Evolutionary conservation across 164 flowering plant species (phyloP).

Genomic region (Umbilicus rupestris): DNA sequence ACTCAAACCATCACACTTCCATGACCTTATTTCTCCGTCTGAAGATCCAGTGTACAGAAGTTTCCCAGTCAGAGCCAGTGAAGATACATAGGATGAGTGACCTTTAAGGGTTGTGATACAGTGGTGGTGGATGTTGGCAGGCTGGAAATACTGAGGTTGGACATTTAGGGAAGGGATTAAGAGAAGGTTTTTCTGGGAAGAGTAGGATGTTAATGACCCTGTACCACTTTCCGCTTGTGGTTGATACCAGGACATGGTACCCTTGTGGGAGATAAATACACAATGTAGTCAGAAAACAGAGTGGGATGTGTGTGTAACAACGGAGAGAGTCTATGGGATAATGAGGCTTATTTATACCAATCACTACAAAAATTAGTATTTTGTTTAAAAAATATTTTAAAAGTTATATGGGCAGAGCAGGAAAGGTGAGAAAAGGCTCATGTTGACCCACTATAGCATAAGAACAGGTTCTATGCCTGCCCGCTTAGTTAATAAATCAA

Average conservation of each 20-base stretch:
- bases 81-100: slow-evolving; percentile 39
- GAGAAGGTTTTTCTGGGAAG: slow-evolving; percentile 16
- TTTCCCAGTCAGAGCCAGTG: slow-evolving; percentile 29
- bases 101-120: slow-evolving; percentile 38
- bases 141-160: slow-evolving; percentile 5
- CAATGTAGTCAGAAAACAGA: neutral
- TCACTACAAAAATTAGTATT: neutral
- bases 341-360: slow-evolving; percentile 1
- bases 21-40: slow-evolving; percentile 30
- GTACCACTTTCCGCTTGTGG: slow-evolving; percentile 7
- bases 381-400: neutral
- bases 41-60: slow-evolving; percentile 40
- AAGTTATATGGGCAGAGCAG: neutral
- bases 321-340: neutral
- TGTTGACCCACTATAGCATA: neutral
- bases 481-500: neutral
- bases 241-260: slow-evolving; percentile 13
- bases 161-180: slow-evolving; percentile 19
- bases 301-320: neutral
- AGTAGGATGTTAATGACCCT: slow-evolving; percentile 3
- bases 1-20: slow-evolving; percentile 18
- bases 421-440: neutral
- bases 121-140: slow-evolving; percentile 17
- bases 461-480: neutral
- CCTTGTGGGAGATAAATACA: slow-evolving; percentile 10